phyloP scores from a whole-genome alignment of 2,329 filamentous ascomycete species.

The Aspergillus pseudoterreus region DNA sequence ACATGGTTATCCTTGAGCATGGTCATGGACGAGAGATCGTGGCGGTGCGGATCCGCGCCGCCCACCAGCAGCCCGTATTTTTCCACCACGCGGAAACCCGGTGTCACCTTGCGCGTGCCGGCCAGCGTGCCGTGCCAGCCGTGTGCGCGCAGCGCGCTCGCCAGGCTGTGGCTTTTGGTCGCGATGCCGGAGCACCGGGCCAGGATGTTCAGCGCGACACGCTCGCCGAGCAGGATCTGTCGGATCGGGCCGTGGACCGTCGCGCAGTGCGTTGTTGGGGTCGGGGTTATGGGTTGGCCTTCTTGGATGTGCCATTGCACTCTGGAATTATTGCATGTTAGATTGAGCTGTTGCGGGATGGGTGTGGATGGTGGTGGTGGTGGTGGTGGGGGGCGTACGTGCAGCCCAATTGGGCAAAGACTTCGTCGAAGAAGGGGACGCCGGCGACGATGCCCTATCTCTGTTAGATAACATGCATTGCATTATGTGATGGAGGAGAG shows the following conservation, averaged over 20 bases:
- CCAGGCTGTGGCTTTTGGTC: constrained; percentile 52
- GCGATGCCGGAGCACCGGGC: constrained; percentile 90
- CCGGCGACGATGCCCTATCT: constrained; percentile 75
- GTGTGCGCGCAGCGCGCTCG: constrained; percentile 51
- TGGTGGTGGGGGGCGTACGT: constrained; percentile 54
- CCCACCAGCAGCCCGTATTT: constrained; percentile 98
- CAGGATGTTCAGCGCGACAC: constrained; percentile 86
- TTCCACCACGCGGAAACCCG: constrained; percentile 90
- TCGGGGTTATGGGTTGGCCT: constrained; percentile 62
- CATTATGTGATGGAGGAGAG: not conserved
- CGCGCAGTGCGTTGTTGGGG: constrained; percentile 60
- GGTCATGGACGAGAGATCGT: constrained; percentile 90
- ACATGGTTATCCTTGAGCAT: constrained; percentile 99
- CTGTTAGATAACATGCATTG: not conserved
- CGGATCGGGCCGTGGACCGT: constrained; percentile 82
- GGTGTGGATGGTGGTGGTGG: too few species aligned
- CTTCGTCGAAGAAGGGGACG: constrained; percentile 90
- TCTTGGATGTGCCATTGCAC: constrained; percentile 84
- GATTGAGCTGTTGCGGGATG: not conserved
- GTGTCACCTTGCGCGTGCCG: constrained; percentile 94
- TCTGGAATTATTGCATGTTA: constrained; percentile 26
- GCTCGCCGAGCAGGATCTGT: constrained; percentile 82
- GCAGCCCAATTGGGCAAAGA: constrained; percentile 86
- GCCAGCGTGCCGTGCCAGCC: constrained; percentile 84
- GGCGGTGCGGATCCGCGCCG: constrained; percentile 84